Conservation (phyloP, 2,329 filamentous ascomycete genomes). For the Colletotrichum falcatum region DNA sequence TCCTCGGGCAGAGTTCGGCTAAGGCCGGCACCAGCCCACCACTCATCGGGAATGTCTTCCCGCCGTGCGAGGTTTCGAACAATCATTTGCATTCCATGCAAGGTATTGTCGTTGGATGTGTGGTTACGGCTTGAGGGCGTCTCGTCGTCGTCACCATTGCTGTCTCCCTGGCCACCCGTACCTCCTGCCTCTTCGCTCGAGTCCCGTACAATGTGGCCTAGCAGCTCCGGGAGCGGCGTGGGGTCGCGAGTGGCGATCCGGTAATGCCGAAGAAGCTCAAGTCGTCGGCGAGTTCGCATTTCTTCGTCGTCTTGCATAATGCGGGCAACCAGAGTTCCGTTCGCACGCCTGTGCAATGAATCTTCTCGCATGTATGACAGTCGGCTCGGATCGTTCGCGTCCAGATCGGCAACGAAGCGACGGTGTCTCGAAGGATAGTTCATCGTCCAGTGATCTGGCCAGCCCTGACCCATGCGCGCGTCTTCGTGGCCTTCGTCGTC, state of each 20-base stretch:
- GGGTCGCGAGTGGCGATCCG: conserved; percentile 24
- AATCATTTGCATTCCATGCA: conserved; percentile 76
- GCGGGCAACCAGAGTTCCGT: not conserved
- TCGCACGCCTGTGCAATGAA: not conserved
- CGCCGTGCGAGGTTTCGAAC: conserved; percentile 76
- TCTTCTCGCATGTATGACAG: conserved; percentile 37
- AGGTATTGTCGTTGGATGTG: conserved; percentile 53
- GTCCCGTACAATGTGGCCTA: conserved; percentile 29
- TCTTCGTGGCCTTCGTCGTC: conserved; percentile 60
- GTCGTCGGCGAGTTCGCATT: conserved; percentile 33
- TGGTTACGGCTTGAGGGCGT: conserved; percentile 35
- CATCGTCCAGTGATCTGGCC: conserved; percentile 37
- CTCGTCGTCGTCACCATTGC: conserved; percentile 35
- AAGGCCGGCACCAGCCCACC: conserved; percentile 80
- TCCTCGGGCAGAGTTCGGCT: conserved; percentile 66
- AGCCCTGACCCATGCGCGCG: conserved; percentile 11
- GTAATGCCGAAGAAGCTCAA: conserved; percentile 33
- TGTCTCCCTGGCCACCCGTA: conserved; percentile 10
- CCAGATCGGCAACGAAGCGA: conserved; percentile 36
- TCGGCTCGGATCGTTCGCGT: conserved; percentile 33
- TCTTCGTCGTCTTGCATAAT: conserved; percentile 20
- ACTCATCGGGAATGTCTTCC: conserved; percentile 84
- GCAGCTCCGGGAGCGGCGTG: conserved; percentile 23
- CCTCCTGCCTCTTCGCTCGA: conserved; percentile 29
- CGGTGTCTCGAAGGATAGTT: conserved; percentile 41